Evolutionary conservation across 2,329 filamentous ascomycete genomes (phyloP).

Genomic region (Capronia coronata): DNA sequence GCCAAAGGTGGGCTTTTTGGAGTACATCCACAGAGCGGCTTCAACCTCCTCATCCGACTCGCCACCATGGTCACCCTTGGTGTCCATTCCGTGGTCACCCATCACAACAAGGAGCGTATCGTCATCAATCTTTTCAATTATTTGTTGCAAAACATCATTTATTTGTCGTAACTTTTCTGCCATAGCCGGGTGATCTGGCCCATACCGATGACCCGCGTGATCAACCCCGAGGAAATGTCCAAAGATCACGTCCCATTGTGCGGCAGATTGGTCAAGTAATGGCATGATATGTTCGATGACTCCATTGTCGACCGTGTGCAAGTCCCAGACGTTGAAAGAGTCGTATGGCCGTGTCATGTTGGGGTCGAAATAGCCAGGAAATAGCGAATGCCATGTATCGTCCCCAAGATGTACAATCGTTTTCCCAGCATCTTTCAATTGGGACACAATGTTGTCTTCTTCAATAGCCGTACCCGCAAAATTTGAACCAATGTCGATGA

Average conservation of each 20-base stretch:
- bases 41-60: slow-evolving; percentile 95
- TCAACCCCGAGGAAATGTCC: slow-evolving; percentile 93
- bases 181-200: slow-evolving; percentile 89
- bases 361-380: slow-evolving; percentile 85
- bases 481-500: slow-evolving; percentile 88
- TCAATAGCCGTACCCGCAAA: slow-evolving; percentile 94
- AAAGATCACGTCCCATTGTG: slow-evolving; percentile 87
- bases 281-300: slow-evolving; percentile 88
- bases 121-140: slow-evolving; percentile 70
- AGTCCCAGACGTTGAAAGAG: slow-evolving; percentile 96
- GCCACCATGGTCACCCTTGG: slow-evolving; percentile 95
- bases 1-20: slow-evolving; percentile 77
- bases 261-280: slow-evolving; percentile 58
- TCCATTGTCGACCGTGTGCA: slow-evolving; percentile 94
- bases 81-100: slow-evolving; percentile 99
- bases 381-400: slow-evolving; percentile 91
- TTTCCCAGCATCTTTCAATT: slow-evolving; percentile 59
- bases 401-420: slow-evolving; percentile 91
- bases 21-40: slow-evolving; percentile 97
- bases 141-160: slow-evolving; percentile 67
- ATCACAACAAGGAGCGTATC: slow-evolving; percentile 86
- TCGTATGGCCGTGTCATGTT: slow-evolving; percentile 85
- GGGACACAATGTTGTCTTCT: slow-evolving; percentile 72
- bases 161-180: slow-evolving; percentile 84
- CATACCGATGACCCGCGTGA: slow-evolving; percentile 93